Conservation (phyloP, 164 flowering plant genomes). For the Magnolia kwangsiensis region DNA sequence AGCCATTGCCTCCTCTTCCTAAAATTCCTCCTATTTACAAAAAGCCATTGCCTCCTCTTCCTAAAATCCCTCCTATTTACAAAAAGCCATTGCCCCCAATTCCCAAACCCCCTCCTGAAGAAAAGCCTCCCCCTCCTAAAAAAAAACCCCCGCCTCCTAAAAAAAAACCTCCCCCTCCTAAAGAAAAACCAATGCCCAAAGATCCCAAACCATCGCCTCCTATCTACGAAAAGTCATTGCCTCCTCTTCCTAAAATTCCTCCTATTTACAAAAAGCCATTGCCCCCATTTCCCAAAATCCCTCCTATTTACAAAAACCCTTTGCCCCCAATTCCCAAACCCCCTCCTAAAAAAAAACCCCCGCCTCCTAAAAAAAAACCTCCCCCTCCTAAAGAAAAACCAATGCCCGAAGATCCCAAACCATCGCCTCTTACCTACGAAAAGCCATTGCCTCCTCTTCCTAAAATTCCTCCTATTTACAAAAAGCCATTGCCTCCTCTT, state of each 20-base stretch:
- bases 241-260: slow-evolving; percentile 5
- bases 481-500: slow-evolving; percentile 19
- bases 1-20: not conserved
- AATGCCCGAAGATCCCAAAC: not conserved
- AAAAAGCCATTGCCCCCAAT: slow-evolving; percentile 1
- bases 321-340: slow-evolving; percentile 24
- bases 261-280: not conserved
- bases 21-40: no score
- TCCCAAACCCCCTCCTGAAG: not conserved
- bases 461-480: slow-evolving; percentile 16
- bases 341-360: slow-evolving; percentile 1
- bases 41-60: slow-evolving; percentile 24
- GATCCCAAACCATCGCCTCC: not conserved
- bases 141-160: no score
- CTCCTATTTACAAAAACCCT: slow-evolving; percentile 14
- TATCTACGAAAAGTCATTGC: not conserved
- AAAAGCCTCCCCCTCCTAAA: no score
- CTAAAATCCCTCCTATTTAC: slow-evolving; percentile 17
- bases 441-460: slow-evolving; percentile 15
- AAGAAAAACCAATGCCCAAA: not conserved
- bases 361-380: slow-evolving; percentile 34
- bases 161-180: slow-evolving; percentile 6
- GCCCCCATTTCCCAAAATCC: not conserved
- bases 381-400: slow-evolving; percentile 51
- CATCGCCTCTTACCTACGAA: slow-evolving; percentile 19